Conservation (phyloP, 1,284 basidiomycete species). For the Ustilago bromivora region DNA sequence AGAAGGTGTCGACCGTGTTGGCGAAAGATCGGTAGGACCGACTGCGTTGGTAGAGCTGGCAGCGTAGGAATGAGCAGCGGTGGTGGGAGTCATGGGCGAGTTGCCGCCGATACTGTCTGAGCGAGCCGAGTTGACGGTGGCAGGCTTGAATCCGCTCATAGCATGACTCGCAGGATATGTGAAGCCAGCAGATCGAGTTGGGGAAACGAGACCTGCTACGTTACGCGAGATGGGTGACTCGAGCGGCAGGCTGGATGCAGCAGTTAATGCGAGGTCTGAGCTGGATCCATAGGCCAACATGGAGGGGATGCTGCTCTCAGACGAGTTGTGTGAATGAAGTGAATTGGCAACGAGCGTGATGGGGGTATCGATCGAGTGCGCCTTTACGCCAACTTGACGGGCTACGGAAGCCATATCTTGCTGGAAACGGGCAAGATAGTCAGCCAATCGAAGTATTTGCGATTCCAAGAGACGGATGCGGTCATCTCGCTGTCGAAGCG, state of each 20-base stretch:
- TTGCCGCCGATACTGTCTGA: conserved; percentile 27
- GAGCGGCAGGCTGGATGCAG: conserved; percentile 31
- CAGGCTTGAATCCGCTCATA: conserved; percentile 50
- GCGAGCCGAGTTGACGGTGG: conserved; percentile 19
- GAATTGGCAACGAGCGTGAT: conserved; percentile 50
- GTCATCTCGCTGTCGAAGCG: conserved; percentile 59
- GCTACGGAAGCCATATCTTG: conserved; percentile 58
- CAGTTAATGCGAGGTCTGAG: conserved; percentile 33
- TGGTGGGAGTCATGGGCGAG: conserved; percentile 43
- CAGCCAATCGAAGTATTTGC: conserved; percentile 59
- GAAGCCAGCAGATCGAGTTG: conserved; percentile 37
- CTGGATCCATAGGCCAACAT: conserved; percentile 34
- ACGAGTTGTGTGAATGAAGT: conserved; percentile 32
- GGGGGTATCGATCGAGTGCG: conserved; percentile 44
- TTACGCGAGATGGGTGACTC: conserved; percentile 48
- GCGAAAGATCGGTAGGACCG: conserved; percentile 33
- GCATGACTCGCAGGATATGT: conserved; percentile 31
- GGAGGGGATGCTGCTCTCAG: conserved; percentile 29
- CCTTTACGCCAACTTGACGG: conserved; percentile 49
- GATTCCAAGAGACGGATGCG: conserved; percentile 64
- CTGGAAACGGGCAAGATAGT: conserved; percentile 59
- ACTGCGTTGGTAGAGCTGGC: conserved; percentile 15
- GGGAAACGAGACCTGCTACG: conserved; percentile 45
- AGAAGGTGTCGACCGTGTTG: conserved; percentile 38
- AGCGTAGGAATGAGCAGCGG: conserved; percentile 21